Evolutionary conservation across 1,284 basidiomycete genomes (phyloP).

Genomic region (Crucibulum cyathiforme): DNA sequence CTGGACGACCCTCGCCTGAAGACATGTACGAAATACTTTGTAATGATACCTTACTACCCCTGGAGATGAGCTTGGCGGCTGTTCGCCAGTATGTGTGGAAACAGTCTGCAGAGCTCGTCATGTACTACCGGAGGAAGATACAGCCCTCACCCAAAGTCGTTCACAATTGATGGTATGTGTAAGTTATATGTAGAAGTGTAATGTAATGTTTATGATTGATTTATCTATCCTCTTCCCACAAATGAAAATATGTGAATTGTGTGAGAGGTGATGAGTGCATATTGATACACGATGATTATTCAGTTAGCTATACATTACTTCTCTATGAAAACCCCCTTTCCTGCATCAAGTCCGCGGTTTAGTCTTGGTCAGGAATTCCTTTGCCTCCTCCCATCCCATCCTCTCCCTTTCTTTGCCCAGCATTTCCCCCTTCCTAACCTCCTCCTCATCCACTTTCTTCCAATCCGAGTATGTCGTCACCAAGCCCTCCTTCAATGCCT

Average conservation of each 20-base stretch:
- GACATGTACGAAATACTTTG: constrained; percentile 89
- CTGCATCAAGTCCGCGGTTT: too few relatives aligned
- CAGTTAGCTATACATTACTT: too few relatives aligned
- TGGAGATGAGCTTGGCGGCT: constrained; percentile 88
- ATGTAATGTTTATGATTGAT: too few relatives aligned
- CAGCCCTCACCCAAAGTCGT: too few relatives aligned
- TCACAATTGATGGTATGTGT: too few relatives aligned
- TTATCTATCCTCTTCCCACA: too few relatives aligned
- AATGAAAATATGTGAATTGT: too few relatives aligned
- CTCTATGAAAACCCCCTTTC: too few relatives aligned
- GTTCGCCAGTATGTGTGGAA: constrained; percentile 89
- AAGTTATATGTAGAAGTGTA: too few relatives aligned
- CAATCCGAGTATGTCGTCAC: constrained; percentile 73
- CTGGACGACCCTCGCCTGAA: constrained; percentile 54
- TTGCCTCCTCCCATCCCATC: constrained; percentile 63
- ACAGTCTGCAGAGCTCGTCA: constrained; percentile 78
- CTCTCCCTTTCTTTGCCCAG: constrained; percentile 81
- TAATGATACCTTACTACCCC: constrained; percentile 79
- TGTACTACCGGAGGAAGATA: constrained; percentile 80
- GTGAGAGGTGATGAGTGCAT: too few relatives aligned
- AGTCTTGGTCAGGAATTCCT: constrained; percentile 11
- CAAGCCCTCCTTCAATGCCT: constrained; percentile 53
- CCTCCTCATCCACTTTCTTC: constrained; percentile 72
- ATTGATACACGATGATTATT: too few relatives aligned
- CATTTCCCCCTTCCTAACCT: constrained; percentile 60